A percentile compares a stretch with the other conserved stretches of the same genome.
Evolutionary conservation across 441 rosid species (phyloP).

Genomic region (Erysimum cheiri): DNA sequence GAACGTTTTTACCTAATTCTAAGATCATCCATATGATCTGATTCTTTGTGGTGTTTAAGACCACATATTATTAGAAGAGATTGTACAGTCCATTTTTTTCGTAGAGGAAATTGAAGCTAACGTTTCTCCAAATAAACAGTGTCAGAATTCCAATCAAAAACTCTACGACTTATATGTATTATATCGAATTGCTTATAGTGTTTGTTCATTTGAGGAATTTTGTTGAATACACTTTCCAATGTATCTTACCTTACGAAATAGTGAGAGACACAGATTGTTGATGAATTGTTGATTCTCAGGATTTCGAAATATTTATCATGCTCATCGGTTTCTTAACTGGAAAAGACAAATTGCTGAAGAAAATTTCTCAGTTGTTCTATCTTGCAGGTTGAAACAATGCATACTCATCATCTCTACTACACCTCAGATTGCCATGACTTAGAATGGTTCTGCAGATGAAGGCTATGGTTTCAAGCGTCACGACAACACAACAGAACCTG

Average conservation of each 20-base stretch:
- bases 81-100: constrained; percentile 49
- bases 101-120: constrained; percentile 11
- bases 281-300: not conserved
- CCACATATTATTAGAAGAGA: constrained; percentile 25
- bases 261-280: constrained; percentile 2
- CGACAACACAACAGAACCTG: no score
- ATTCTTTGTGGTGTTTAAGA: constrained; percentile 33
- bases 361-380: not conserved
- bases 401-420: not conserved
- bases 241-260: not conserved
- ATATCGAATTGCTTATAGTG: no score
- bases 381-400: constrained; percentile 3
- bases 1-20: constrained; percentile 53
- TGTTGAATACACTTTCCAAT: constrained; percentile 3
- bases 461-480: no score
- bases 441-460: no score
- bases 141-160: constrained; percentile 1
- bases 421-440: no score
- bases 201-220: not conserved
- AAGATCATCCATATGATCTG: constrained; percentile 16
- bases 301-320: not conserved
- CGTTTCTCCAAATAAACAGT: constrained; percentile 32
- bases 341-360: not conserved
- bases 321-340: not conserved
- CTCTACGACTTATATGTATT: no score